Evolutionary conservation across 2,329 filamentous ascomycete genomes (phyloP).

Genomic region (Passalora sequoiae): DNA sequence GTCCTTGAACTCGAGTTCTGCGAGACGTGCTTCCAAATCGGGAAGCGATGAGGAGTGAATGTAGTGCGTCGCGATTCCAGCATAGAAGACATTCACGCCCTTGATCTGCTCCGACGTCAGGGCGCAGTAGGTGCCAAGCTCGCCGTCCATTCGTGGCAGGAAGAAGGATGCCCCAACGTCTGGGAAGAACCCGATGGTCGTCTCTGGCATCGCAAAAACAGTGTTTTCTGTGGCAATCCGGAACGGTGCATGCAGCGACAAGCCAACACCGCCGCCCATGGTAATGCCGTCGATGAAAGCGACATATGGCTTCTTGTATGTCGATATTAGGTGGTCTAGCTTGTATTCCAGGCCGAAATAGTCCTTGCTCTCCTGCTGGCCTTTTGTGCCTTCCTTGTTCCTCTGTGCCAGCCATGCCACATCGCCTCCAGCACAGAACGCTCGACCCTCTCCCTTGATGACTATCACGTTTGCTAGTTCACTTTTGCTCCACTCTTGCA

Average conservation of each 20-base stretch:
- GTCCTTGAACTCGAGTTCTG: conserved; percentile 85
- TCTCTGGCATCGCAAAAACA: conserved; percentile 97
- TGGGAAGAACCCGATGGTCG: conserved; percentile 96
- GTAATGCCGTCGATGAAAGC: conserved; percentile 97
- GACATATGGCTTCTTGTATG: conserved; percentile 86
- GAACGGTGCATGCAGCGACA: conserved; percentile 92
- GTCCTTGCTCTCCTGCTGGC: conserved; percentile 68
- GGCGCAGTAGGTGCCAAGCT: conserved; percentile 84
- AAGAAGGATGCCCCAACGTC: conserved; percentile 97
- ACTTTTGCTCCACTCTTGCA: conserved; percentile 92
- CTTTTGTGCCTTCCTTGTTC: conserved; percentile 63
- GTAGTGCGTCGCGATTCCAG: conserved; percentile 92
- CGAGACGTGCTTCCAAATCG: conserved; percentile 74
- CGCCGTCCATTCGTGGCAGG: conserved; percentile 80
- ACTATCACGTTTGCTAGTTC: conserved; percentile 89
- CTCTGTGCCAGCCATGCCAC: conserved; percentile 70
- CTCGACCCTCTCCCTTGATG: conserved; percentile 81
- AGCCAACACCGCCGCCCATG: conserved; percentile 94
- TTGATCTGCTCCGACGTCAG: conserved; percentile 79
- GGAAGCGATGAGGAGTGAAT: conserved; percentile 83
- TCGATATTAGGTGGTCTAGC: conserved; percentile 91
- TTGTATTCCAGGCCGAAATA: conserved; percentile 96
- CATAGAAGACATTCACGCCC: conserved; percentile 82
- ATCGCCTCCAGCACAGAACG: conserved; percentile 91
- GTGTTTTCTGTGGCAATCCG: conserved; percentile 94